Conservation (phyloP, 1,284 basidiomycete genomes). For the Neolentinus lepideus region DNA sequence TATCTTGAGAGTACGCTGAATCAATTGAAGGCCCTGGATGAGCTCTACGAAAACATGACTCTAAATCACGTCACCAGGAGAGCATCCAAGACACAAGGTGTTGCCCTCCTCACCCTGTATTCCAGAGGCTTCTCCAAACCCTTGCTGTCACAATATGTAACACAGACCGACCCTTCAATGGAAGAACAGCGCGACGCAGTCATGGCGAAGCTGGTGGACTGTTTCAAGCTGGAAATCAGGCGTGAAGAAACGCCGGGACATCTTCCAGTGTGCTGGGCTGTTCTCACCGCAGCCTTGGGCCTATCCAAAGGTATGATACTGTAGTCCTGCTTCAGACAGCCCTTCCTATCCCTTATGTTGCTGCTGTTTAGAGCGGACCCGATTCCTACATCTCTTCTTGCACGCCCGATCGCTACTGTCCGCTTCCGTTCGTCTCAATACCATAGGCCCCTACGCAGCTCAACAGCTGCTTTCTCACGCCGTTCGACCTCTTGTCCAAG, state of each 20-base stretch:
- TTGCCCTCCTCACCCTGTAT: constrained; percentile 88
- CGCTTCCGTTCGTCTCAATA: constrained; percentile 87
- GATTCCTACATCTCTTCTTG: constrained; percentile 88
- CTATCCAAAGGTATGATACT: not conserved
- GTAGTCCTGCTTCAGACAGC: not conserved
- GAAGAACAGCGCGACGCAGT: constrained; percentile 15
- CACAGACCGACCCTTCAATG: constrained; percentile 11
- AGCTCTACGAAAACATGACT: constrained; percentile 78
- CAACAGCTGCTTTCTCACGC: constrained; percentile 83
- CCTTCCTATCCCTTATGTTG: not conserved
- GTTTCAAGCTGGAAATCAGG: constrained; percentile 62
- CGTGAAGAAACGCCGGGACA: constrained; percentile 70
- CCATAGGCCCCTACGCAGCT: constrained; percentile 88
- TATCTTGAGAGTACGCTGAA: constrained; percentile 20
- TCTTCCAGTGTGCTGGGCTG: constrained; percentile 86
- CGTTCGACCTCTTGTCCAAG: constrained; percentile 57
- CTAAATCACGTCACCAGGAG: constrained; percentile 86
- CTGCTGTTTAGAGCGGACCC: constrained; percentile 49
- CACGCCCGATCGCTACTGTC: constrained; percentile 88
- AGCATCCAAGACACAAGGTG: constrained; percentile 88
- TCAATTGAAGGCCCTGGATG: constrained; percentile 55
- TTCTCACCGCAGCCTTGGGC: constrained; percentile 66
- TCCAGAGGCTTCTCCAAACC: constrained; percentile 72
- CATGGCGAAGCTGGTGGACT: constrained; percentile 44
- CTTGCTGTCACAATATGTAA: constrained; percentile 12